These are phyloP conservation scores for Botrytis fragariae DNA, from an alignment of 2,329 filamentous ascomycete genomes.

Conservation along the genomic window DNA sequence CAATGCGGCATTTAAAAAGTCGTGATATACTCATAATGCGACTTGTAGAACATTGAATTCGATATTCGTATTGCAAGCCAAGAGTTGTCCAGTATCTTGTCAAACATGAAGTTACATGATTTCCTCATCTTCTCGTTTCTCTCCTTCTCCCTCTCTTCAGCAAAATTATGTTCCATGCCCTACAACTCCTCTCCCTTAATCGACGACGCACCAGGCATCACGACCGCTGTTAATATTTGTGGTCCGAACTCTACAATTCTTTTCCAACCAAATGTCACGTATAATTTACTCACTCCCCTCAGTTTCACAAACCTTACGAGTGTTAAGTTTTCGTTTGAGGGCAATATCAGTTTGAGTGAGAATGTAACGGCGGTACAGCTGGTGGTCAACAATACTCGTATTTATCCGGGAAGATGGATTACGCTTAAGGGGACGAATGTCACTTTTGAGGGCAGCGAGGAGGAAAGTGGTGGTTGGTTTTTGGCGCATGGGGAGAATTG, in stretches of 20 bases:
- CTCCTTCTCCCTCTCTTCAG: background rate
- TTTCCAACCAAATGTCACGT: slow-evolving; percentile 8
- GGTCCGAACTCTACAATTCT: background rate
- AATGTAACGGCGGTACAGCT: slow-evolving; percentile 12
- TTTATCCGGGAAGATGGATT: slow-evolving; percentile 10
- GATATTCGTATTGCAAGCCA: background rate
- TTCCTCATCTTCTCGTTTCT: background rate
- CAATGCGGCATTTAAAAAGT: background rate
- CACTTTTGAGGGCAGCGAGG: background rate
- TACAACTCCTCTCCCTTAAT: background rate
- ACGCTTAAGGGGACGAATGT: slow-evolving; percentile 10
- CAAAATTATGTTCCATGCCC: slow-evolving; percentile 15
- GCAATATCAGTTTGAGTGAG: slow-evolving; percentile 16
- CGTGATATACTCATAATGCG: too few relatives aligned
- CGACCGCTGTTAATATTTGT: background rate
- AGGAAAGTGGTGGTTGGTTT: background rate
- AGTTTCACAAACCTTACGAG: background rate
- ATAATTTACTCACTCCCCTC: slow-evolving; percentile 11
- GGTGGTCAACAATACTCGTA: slow-evolving; percentile 11
- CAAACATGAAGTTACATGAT: background rate
- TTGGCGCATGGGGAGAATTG: slow-evolving; percentile 17
- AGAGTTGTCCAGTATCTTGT: background rate
- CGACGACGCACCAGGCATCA: slow-evolving; percentile 4
- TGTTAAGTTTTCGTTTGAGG: slow-evolving; percentile 3
- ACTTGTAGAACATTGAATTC: background rate